These are phyloP conservation scores for Marchantia polymorpha DNA, from an alignment of 225 moss, liverwort and hornwort species.

Conservation along the genomic window DNA sequence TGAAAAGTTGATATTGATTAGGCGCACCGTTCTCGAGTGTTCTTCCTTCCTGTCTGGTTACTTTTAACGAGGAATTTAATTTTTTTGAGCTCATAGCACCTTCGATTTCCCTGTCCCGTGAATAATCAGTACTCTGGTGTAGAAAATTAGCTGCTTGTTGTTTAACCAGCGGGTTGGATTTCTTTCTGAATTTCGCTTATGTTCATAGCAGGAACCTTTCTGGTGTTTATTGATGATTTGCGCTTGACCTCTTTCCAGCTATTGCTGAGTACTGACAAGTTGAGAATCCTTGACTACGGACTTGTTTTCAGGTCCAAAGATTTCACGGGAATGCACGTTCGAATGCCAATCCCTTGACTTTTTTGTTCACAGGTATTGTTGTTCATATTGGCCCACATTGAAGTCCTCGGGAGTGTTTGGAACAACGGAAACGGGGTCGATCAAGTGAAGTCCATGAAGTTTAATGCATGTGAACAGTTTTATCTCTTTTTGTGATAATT, in stretches of 20 bases:
- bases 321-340: slow-evolving; percentile 57
- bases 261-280: neutral
- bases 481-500: neutral
- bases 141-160: too few relatives aligned
- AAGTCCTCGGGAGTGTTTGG: neutral
- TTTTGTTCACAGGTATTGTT: slow-evolving; percentile 48
- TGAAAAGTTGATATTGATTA: too few relatives aligned
- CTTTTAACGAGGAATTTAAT: too few relatives aligned
- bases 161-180: too few relatives aligned
- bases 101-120: too few relatives aligned
- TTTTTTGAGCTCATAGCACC: too few relatives aligned
- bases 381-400: too few relatives aligned
- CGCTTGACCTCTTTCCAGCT: neutral
- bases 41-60: too few relatives aligned
- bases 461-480: neutral
- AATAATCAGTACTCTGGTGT: too few relatives aligned
- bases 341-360: slow-evolving; percentile 59
- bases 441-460: neutral
- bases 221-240: neutral
- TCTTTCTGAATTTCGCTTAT: too few relatives aligned
- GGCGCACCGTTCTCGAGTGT: too few relatives aligned
- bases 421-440: neutral
- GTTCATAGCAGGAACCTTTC: too few relatives aligned
- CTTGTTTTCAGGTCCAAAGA: slow-evolving; percentile 38
- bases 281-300: neutral